Percentiles rank a stretch among this genome's conserved stretches.
These are phyloP conservation scores for Metarhizium guizhouense DNA, from an alignment of 2,329 filamentous ascomycete genomes.

Conservation along the genomic window DNA sequence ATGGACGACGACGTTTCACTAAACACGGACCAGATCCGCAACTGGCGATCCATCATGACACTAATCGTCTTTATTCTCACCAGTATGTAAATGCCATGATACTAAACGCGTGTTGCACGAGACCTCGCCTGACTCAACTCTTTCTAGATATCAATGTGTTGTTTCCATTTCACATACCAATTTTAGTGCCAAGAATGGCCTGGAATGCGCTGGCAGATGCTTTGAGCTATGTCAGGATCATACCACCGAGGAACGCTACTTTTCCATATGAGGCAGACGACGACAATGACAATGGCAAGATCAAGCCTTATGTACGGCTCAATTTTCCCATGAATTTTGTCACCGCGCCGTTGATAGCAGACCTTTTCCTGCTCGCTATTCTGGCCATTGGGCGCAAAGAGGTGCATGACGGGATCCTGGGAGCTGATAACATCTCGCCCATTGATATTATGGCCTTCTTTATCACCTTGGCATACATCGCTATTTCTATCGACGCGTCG, in stretches of 20 bases:
- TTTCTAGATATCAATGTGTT: slow-evolving; percentile 56
- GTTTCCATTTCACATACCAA: slow-evolving; percentile 57
- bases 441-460: slow-evolving; percentile 71
- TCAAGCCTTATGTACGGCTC: slow-evolving; percentile 37
- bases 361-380: slow-evolving; percentile 63
- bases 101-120: not conserved
- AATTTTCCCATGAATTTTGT: slow-evolving; percentile 60
- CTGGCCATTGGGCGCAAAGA: slow-evolving; percentile 57
- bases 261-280: slow-evolving; percentile 14
- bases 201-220: slow-evolving; percentile 33
- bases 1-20: slow-evolving; percentile 7
- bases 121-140: not conserved
- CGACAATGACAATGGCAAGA: slow-evolving; percentile 17
- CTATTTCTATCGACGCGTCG: slow-evolving; percentile 68
- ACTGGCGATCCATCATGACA: slow-evolving; percentile 63
- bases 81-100: slow-evolving; percentile 41
- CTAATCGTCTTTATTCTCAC: slow-evolving; percentile 60
- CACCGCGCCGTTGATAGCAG: slow-evolving; percentile 61
- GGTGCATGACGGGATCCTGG: slow-evolving; percentile 60
- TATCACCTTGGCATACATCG: slow-evolving; percentile 64
- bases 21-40: slow-evolving; percentile 35
- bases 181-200: slow-evolving; percentile 47
- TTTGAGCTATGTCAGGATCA: slow-evolving; percentile 36
- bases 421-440: slow-evolving; percentile 55
- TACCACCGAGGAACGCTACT: slow-evolving; percentile 29